phyloP scores from a whole-genome alignment of 106 monocot genomes.

The Dioscorea zingiberensis region DNA sequence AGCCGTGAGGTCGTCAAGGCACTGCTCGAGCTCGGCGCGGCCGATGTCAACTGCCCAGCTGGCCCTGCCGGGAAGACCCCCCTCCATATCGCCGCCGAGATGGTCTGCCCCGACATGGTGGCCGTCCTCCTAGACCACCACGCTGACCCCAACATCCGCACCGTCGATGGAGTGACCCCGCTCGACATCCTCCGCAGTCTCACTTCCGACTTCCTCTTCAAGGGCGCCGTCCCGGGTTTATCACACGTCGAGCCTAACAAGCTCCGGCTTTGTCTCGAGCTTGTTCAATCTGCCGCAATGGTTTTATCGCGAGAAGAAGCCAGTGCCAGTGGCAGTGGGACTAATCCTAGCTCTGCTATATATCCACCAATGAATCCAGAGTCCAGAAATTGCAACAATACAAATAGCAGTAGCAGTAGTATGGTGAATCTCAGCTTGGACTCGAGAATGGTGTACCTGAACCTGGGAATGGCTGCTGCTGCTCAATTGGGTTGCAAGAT shows the following conservation, averaged over 20 bases:
- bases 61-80: constrained; percentile 82
- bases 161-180: constrained; percentile 77
- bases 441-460: constrained; percentile 82
- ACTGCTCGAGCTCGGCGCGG: constrained; percentile 86
- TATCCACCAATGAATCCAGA: constrained; percentile 32
- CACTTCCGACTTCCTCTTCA: constrained; percentile 92
- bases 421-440: constrained; percentile 54
- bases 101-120: constrained; percentile 93
- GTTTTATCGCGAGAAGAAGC: constrained; percentile 72
- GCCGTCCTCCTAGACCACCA: constrained; percentile 95
- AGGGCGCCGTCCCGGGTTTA: constrained; percentile 77
- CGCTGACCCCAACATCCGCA: constrained; percentile 80
- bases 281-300: constrained; percentile 80
- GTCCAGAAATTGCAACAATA: constrained; percentile 8
- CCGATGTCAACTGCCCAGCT: constrained; percentile 81
- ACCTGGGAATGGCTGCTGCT: constrained; percentile 71
- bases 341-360: constrained; percentile 21
- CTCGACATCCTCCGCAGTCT: constrained; percentile 79
- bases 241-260: constrained; percentile 93
- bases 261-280: constrained; percentile 83
- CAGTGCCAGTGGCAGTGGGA: constrained; percentile 3
- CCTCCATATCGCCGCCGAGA: constrained; percentile 85
- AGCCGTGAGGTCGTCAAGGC: constrained; percentile 93
- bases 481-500: constrained; percentile 45
- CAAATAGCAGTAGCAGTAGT: constrained; percentile 26